Percentiles rank a stretch among this genome's conserved stretches.
phyloP scores from a whole-genome alignment of 331 rosid genomes.

The Pyrus hybrid region DNA sequence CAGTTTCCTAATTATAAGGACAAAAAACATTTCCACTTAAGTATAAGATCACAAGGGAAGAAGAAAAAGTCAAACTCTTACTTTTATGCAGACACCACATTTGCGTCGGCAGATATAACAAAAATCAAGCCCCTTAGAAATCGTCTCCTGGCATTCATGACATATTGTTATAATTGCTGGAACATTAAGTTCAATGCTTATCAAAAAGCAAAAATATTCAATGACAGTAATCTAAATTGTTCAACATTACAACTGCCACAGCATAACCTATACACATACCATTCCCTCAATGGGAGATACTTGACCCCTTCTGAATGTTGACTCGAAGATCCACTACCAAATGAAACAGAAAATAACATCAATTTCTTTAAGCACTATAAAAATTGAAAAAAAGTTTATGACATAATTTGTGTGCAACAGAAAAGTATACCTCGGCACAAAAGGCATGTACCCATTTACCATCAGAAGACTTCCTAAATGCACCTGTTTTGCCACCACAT shows the following conservation, averaged over 20 bases:
- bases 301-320: conserved; percentile 91
- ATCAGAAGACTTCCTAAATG: conserved; percentile 83
- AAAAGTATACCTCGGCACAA: conserved; percentile 76
- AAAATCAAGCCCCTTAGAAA: conserved; percentile 48
- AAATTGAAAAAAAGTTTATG: neutral
- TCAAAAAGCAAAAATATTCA: neutral
- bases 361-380: neutral
- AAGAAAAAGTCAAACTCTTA: conserved; percentile 12
- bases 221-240: neutral
- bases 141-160: conserved; percentile 47
- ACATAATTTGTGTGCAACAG: neutral
- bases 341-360: neutral
- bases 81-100: conserved; percentile 86
- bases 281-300: conserved; percentile 62
- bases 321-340: conserved; percentile 78
- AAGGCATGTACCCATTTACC: conserved; percentile 98
- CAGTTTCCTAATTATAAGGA: neutral
- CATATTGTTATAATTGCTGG: neutral
- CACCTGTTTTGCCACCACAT: conserved; percentile 89
- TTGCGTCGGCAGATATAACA: conserved; percentile 74
- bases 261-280: conserved; percentile 43
- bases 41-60: neutral
- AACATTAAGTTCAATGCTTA: neutral
- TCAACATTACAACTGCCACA: neutral
- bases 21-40: neutral